These are phyloP conservation scores for Cladosporium sp. DNA, from an alignment of 2,329 filamentous ascomycete genomes.

Conservation along the genomic window DNA sequence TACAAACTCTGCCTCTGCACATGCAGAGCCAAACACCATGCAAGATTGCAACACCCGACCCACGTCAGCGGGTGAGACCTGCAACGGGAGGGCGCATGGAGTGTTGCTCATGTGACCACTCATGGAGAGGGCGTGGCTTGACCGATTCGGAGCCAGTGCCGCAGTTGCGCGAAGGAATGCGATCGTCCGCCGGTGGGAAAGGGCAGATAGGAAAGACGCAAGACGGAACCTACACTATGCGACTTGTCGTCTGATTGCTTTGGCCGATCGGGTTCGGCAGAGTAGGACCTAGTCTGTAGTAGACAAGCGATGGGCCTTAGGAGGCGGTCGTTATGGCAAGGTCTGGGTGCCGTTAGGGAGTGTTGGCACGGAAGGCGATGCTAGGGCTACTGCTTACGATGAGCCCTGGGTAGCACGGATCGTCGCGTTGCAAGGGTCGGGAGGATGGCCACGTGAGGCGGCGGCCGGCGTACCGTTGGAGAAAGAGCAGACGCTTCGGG, in stretches of 20 bases:
- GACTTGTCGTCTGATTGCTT: background rate
- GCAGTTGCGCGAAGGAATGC: background rate
- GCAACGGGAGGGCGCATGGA: slow-evolving; percentile 3
- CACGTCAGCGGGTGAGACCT: background rate
- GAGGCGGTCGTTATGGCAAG: slow-evolving; percentile 1
- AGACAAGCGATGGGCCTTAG: background rate
- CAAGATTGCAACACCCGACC: background rate
- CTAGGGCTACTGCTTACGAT: background rate
- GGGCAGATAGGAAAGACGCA: background rate
- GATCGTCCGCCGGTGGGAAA: background rate
- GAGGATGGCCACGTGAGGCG: background rate
- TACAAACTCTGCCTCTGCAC: background rate
- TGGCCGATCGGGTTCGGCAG: background rate
- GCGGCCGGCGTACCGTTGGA: no score
- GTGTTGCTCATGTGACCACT: slow-evolving; percentile 1
- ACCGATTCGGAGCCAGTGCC: background rate
- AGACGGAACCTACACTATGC: background rate
- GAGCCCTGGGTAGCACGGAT: background rate
- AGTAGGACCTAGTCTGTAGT: slow-evolving; percentile 3
- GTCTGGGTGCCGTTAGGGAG: background rate
- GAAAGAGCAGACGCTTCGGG: no score
- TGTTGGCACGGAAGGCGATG: background rate
- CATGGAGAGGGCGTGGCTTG: background rate
- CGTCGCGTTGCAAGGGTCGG: background rate
- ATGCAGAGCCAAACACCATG: background rate